A percentile compares a stretch with the other conserved stretches of the same genome.
Evolutionary conservation across 768 basidiomycete species (phyloP).

Genomic region (Boletus insuetus): DNA sequence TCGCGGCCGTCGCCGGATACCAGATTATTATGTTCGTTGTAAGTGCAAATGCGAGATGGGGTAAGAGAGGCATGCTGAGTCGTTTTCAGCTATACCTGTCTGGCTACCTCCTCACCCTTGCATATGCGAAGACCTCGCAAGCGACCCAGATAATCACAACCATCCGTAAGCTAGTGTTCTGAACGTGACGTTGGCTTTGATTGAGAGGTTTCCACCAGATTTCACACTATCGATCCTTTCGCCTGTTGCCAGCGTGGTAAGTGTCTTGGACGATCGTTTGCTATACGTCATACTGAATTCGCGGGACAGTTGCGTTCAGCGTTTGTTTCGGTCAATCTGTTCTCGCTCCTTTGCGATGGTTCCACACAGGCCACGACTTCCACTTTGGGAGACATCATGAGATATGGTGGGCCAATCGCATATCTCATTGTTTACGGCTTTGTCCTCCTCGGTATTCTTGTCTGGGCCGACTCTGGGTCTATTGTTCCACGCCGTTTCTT

Average conservation of each 20-base stretch:
- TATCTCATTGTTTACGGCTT: constrained; percentile 65
- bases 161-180: constrained; percentile 41
- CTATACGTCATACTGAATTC: background rate
- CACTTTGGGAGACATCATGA: constrained; percentile 51
- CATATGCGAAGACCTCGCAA: constrained; percentile 62
- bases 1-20: constrained; percentile 69
- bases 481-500: constrained; percentile 40
- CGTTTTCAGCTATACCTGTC: constrained; percentile 54
- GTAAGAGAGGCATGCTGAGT: background rate
- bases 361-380: constrained; percentile 42
- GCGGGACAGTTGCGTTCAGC: constrained; percentile 54
- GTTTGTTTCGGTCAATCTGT: constrained; percentile 76
- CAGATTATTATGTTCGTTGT: constrained; percentile 73
- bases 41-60: constrained; percentile 27
- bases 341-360: constrained; percentile 69
- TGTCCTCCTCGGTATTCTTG: constrained; percentile 58
- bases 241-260: constrained; percentile 66
- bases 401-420: constrained; percentile 72
- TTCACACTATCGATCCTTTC: constrained; percentile 66
- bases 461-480: constrained; percentile 73
- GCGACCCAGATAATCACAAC: constrained; percentile 55
- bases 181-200: background rate
- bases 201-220: constrained; percentile 32
- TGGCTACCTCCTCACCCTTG: constrained; percentile 68
- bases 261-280: constrained; percentile 23